Percentiles rank a stretch among this genome's conserved stretches.
Evolutionary conservation across 257 asterid genomes (phyloP).

Genomic region (Nicotiana knightiana): DNA sequence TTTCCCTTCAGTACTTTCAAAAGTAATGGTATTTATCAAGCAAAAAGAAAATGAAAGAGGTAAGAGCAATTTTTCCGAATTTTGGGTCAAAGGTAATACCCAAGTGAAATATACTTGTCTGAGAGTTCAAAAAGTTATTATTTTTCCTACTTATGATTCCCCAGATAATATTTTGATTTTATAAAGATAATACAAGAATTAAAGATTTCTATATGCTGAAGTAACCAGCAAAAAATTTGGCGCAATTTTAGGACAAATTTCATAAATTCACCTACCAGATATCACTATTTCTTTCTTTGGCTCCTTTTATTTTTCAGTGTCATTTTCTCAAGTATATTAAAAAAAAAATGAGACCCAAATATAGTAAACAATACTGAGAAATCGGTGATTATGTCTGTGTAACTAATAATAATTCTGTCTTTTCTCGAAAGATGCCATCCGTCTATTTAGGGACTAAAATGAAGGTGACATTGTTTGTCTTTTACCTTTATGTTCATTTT

Average conservation of each 20-base stretch:
- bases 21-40: no score
- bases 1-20: no score
- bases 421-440: background rate
- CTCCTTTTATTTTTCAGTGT: background rate
- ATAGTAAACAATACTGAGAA: background rate
- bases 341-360: background rate
- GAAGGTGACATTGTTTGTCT: background rate
- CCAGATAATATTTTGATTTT: no score
- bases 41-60: no score
- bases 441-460: background rate
- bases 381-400: conserved; percentile 5
- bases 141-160: no score
- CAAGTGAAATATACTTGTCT: no score
- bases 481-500: background rate
- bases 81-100: no score
- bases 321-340: background rate
- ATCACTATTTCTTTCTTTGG: background rate
- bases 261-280: background rate
- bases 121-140: no score
- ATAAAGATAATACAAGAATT: no score
- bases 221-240: background rate
- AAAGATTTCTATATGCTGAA: no score
- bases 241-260: background rate
- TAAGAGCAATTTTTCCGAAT: no score
- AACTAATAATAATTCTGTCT: background rate